Evolutionary conservation across 768 basidiomycete species (phyloP), one percentile per base, ranked within the genome.

Genomic region (Leccinum boreale): DNA sequence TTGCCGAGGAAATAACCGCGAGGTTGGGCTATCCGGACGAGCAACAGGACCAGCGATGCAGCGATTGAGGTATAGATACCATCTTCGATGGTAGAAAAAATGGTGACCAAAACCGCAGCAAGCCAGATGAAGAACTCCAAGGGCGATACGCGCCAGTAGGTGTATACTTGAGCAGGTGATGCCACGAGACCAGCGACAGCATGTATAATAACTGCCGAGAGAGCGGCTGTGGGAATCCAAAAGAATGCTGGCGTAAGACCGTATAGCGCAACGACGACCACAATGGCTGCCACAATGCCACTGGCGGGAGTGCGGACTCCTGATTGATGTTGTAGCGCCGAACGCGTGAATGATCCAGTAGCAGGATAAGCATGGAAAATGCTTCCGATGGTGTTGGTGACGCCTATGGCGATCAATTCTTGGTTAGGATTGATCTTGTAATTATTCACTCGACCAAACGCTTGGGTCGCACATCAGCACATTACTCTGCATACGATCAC

Each of bases 321-420:
- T 0, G 92, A 95, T 73, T 96, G 98, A 29, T 91, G 86, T 74
- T 97, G 94, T 68, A 99, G 78, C 2, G 97, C 97, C 3, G 94
- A 91, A n/a, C 97, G 90, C 39, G 95, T 97, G 82, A 99, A 99
- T 1, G 95, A 98, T 2, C 97, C 97, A 12, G 97, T 99, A 0
- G 96, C 92, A 9, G 97, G 95, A 72, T 97, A 98, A 0, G 94
- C 96, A 53, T 75, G 82, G 72, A 99, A 98, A 63, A 90, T 78
- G 15, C 92, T 89, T 3, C 96, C 96, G 61, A 97, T 68, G 1
- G 91, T 91, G 73, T 96, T 96, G 17, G 94, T 90, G 19, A 98
- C 92, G n/a, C 96, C 96, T 63, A 99, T 98, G 44, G 96, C 94
- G 64, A 98, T 90, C 50, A 98, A 81, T 71, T 97, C 95, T 72